phyloP scores from a whole-genome alignment of 2,329 filamentous ascomycete species.

The Didymella sp. region DNA sequence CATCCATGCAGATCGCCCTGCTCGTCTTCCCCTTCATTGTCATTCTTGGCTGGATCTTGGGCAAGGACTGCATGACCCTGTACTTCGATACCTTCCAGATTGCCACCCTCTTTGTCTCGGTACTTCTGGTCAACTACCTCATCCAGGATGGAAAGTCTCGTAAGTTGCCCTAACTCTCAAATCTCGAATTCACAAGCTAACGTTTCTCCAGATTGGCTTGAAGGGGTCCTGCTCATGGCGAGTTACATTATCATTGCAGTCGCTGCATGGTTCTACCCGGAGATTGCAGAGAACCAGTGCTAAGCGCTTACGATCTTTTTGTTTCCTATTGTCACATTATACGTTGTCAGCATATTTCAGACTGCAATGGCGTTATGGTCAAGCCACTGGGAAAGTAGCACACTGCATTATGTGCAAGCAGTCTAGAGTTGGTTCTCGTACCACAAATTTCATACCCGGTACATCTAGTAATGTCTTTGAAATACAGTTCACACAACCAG shows the following conservation, averaged over 20 bases:
- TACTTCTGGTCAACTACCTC: conserved; percentile 67
- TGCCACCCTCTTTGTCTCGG: conserved; percentile 64
- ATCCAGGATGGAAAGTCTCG: conserved; percentile 66
- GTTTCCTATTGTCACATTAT: background rate
- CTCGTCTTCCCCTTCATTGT: conserved; percentile 67
- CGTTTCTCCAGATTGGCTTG: conserved; percentile 59
- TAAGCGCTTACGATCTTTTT: background rate
- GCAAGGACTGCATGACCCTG: conserved; percentile 71
- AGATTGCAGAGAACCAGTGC: conserved; percentile 22
- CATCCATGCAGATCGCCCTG: conserved; percentile 69
- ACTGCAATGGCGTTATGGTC: background rate
- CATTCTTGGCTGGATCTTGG: conserved; percentile 67
- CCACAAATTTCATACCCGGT: conserved; percentile 7
- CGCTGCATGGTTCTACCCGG: conserved; percentile 61
- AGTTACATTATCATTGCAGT: conserved; percentile 69
- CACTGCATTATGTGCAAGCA: background rate
- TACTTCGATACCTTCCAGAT: conserved; percentile 91
- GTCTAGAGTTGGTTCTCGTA: background rate
- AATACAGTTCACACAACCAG: conserved; percentile 1
- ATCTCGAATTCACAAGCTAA: conserved; percentile 22
- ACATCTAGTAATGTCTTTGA: conserved; percentile 6
- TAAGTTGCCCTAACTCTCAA: conserved; percentile 29
- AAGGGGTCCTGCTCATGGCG: conserved; percentile 66
- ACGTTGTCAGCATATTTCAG: background rate
- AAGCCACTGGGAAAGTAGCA: background rate